Conservation (phyloP, 768 basidiomycete genomes). For the Boletus sp. region DNA sequence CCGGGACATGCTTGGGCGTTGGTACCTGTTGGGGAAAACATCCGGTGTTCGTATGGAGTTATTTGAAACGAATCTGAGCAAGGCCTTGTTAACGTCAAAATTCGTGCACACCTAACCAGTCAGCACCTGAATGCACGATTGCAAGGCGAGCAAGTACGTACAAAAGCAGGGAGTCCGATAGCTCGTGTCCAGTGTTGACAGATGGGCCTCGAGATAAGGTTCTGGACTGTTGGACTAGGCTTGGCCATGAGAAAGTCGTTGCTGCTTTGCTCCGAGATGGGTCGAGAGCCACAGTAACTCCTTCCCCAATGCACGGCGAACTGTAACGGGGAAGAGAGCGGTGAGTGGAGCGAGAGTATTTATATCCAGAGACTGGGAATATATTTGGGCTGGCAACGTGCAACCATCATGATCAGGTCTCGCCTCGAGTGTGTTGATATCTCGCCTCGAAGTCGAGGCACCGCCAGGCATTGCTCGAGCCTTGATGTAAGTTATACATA, state of each 20-base stretch:
- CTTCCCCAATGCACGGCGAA: not conserved
- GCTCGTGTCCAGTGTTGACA: not conserved
- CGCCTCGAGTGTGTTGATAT: not conserved
- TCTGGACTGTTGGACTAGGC: slow-evolving; percentile 3
- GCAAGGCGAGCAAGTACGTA: slow-evolving; percentile 9
- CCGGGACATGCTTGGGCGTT: not conserved
- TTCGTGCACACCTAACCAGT: not conserved
- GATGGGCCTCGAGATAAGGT: not conserved
- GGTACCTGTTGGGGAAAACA: not conserved
- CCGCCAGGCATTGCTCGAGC: not conserved
- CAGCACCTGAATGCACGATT: not conserved
- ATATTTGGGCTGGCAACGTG: not conserved
- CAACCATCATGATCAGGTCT: not conserved
- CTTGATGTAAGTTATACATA: slow-evolving; percentile 7
- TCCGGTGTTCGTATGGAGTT: not conserved
- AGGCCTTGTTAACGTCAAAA: not conserved
- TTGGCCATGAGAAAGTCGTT: slow-evolving; percentile 4
- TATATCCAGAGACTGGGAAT: not conserved
- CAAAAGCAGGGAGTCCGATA: not conserved
- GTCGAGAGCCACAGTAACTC: not conserved
- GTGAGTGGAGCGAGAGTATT: not conserved
- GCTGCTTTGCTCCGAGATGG: not conserved
- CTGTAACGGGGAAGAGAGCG: not conserved
- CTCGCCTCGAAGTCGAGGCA: slow-evolving; percentile 1
- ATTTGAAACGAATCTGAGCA: not conserved